Base-by-base conservation (phyloP, 371 early-diverging fungal genomes). In the Polyrhizophydium stewartii region DNA sequence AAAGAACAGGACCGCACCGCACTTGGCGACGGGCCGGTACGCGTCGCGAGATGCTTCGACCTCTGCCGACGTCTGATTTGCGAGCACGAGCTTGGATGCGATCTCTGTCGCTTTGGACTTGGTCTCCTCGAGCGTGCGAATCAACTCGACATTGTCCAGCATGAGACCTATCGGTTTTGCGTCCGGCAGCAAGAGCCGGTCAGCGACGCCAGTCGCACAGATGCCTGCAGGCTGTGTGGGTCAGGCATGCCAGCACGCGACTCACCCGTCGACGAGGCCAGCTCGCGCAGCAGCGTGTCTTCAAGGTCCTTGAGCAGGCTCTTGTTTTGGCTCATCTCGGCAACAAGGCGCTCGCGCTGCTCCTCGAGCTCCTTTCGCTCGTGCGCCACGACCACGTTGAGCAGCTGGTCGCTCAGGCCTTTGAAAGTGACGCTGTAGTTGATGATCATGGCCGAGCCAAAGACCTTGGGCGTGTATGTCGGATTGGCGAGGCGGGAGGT, bases 391-490 rank as follows among this genome's bases (percentile, higher is more conserved):
- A 82, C 83, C 16, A 84, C 81, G 67, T 82, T 84, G 52, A 84
- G 62, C 22, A 84, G 72, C 65, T 84, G 84, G 58, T 84, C 84
- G 56, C 78, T 78, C 56, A 84, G 62, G 1, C 84, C 84, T 57
- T 82, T 82, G 63, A 81, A 78, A 1, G 84, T 83, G 46, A 84
- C 81, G 55, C 75, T 76, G 70, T 84, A 84, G 71, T 84, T 84
- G 72, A 84, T 84, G 58, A 84, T 72, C 70, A 82, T 80, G 12
- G 82, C 81, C 28, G 73, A 74, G 6, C 84, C 84, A 61, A 84
- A 84, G 45, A 84, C 73, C 56, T 84, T 84, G 17, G 84, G 79
- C 0, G 84, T 73, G 62, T 81, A 82, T 6, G 72, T 68, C 12
- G 84, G 84, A 61, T 84, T 84, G 37, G 84, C 75, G 21, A 81